Evolutionary conservation across 164 flowering plant genomes (phyloP), one percentile per base, ranked within the genome.

Genomic region (Aristolochia fimbriata): DNA sequence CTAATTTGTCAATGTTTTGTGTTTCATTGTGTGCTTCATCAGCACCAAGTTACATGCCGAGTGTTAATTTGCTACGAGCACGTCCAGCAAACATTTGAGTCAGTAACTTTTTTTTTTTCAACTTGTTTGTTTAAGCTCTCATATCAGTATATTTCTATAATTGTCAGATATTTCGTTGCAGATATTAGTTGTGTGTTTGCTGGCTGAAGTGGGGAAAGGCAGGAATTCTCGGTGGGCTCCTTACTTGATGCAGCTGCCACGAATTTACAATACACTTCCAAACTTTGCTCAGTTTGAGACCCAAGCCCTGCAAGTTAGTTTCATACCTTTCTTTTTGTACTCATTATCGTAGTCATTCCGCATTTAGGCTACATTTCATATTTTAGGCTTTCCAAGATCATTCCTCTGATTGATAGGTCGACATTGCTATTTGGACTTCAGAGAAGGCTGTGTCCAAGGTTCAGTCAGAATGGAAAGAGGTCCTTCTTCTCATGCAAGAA

Each of bases 401-500:
- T 43, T 52, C 49, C 14, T 24, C 57, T 51, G 41, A 10, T 58
- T 53, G 2, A 24, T 67, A 93, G 98, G 88, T 93, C 58, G 94
- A 86, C 70, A 83, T 83, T 70, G 97, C 96, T 62, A 73, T 82
- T 15, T 90, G 91, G 94, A 76, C 77, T 49, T 71, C 94, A 16
- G 87, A 88, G 62, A 88, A 79, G 65, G 94, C 91, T 49, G 55
- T 60, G 22, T 70, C 67, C 3, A 83, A 81, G 74, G 80, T 84
- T 43, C 70, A 80, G 66, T 59, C 31, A 25, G 89, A 86, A 33
- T 93, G 99, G 99, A 76, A 76, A 64, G 81, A 80, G 68, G 87
- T 84, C 45, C 8, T 51, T 46, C 20, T 56, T 17, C 72, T 93
- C 12, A 74, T 90, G 84, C 30, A 73, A 63, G 83, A 83, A 57